phyloP scores from a whole-genome alignment of 148 eudicot species.

The Vaccinium vitisidaea region DNA sequence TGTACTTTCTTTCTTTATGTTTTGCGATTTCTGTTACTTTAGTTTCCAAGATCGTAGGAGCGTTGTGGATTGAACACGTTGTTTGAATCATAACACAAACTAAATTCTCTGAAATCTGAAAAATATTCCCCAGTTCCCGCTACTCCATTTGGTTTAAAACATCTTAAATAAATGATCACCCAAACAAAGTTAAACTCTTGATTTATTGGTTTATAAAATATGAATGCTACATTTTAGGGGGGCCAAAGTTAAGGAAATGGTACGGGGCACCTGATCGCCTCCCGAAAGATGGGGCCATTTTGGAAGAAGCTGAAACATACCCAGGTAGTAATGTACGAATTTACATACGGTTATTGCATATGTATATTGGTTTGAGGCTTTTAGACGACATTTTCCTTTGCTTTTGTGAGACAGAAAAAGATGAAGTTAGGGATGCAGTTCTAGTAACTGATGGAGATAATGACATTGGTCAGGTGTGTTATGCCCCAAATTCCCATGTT shows the following conservation, averaged over 20 bases:
- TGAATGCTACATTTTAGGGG: conserved; percentile 48
- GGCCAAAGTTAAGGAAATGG: conserved; percentile 96
- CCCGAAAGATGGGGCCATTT: conserved; percentile 57
- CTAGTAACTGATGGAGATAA: conserved; percentile 92
- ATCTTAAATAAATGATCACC: conserved; percentile 1
- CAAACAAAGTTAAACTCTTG: not conserved
- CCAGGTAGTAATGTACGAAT: conserved; percentile 26
- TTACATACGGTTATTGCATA: not conserved
- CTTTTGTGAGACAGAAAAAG: conserved; percentile 43
- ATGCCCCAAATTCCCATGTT: not conserved
- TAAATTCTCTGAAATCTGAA: not conserved
- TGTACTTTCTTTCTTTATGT: too few species aligned
- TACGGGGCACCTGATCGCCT: conserved; percentile 91
- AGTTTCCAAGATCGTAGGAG: too few species aligned
- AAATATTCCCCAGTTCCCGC: not conserved
- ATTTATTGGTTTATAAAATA: conserved; percentile 1
- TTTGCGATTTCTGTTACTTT: too few species aligned
- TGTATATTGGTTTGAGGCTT: not conserved
- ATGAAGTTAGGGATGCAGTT: conserved; percentile 72
- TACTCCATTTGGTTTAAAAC: not conserved
- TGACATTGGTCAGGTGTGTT: conserved; percentile 89
- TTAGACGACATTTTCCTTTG: conserved; percentile 6
- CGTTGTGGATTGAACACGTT: too few species aligned
- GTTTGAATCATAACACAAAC: too few species aligned
- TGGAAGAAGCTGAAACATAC: conserved; percentile 41